A percentile compares a stretch with the other conserved stretches of the same genome.
Conservation (phyloP, 1,139 yeast genomes). For the Saccharomycopsis crataegensis region DNA sequence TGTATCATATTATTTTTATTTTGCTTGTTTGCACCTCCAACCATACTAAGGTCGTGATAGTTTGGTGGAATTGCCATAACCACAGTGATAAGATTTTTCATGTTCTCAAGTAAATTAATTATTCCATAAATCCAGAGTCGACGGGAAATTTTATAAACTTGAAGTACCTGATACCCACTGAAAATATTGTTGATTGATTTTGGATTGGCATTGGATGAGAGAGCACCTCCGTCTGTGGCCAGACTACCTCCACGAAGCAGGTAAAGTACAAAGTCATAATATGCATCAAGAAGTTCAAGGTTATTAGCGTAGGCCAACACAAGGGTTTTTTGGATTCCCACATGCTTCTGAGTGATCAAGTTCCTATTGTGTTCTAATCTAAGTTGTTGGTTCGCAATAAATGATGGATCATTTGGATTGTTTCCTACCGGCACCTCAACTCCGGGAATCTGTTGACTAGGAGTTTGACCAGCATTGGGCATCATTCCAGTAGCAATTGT, state of each 20-base stretch:
- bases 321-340: constrained; percentile 17
- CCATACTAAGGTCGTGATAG: background rate
- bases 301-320: constrained; percentile 16
- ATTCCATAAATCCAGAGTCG: constrained; percentile 82
- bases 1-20: constrained; percentile 18
- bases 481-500: background rate
- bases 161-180: constrained; percentile 21
- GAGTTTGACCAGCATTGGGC: background rate
- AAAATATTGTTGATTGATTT: constrained; percentile 18
- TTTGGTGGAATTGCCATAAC: constrained; percentile 13
- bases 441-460: background rate
- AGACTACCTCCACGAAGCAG: constrained; percentile 21
- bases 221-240: constrained; percentile 4
- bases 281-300: constrained; percentile 19
- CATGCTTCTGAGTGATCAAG: constrained; percentile 3
- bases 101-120: constrained; percentile 70
- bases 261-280: constrained; percentile 18
- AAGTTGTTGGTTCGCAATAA: background rate
- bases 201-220: constrained; percentile 5
- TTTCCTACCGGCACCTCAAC: background rate
- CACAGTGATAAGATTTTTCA: constrained; percentile 61
- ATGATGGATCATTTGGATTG: background rate
- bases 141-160: constrained; percentile 67
- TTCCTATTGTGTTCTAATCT: background rate
- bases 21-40: background rate